These are phyloP conservation scores for Triticum aestivum DNA, from an alignment of 176 grass and related monocot genomes.

Conservation along the genomic window IWGSC_CS_RefSeq_v2.1 NC_057796.1:199221333-199221832, in stretches of 20 bases:
- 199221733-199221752: not conserved
- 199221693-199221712: conserved; percentile 75
- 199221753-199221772: not conserved
- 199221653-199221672: conserved; percentile 65
- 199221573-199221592: conserved; percentile 63
- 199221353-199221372: conserved; percentile 88
- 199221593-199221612: conserved; percentile 95
- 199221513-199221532: not conserved
- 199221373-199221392: conserved; percentile 81
- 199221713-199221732: not conserved
- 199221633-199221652: conserved; percentile 95
- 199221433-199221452: conserved; percentile 5
- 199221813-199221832: conserved; percentile 91
- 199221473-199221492: not conserved
- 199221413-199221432: conserved; percentile 48
- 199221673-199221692: conserved; percentile 74
- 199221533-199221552: conserved; percentile 5
- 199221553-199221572: conserved; percentile 23
- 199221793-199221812: conserved; percentile 47
- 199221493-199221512: conserved; percentile 5
- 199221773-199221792: conserved; percentile 14
- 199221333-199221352: conserved; percentile 80
- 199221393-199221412: conserved; percentile 82
- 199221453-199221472: not conserved
- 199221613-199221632: conserved; percentile 84